Evolutionary conservation across 179 eudicot genomes (phyloP), one percentile per base, ranked within the genome.

Genomic region (Silene noctiflora): DNA sequence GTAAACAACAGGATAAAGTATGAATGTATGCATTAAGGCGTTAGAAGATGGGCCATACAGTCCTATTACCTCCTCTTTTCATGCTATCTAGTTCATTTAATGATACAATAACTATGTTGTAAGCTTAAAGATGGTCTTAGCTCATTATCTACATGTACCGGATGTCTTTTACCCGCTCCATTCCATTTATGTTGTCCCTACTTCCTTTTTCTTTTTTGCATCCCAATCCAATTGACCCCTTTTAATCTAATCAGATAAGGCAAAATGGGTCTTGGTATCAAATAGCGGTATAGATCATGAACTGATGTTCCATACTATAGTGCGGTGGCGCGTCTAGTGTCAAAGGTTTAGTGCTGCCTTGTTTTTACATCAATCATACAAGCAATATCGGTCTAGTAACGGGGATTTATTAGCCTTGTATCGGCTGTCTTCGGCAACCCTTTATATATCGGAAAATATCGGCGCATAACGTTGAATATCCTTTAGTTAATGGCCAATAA

Each of bases 1-100:
- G 77, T 55, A 75, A 72, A n/a, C 19, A 44, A 53, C 58, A 61
- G 20, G 33, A 67, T 67, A 39, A 39, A 35, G 13, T 35, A 35
- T 10, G 53, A 19, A 8, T 67, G 53, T 39, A 33, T 67, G 17
- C 39, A 71, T 17, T 2, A 71, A 71, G 39, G 25, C 19, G 22
- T 25, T 21, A 10, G 17, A 22, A 6, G 16, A 48, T 70, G 7
- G 4, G 16, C 8, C 24, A 13, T 29, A 29, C 44, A 65, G 46
- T 27, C 14, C 21, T 33, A 4, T 7, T 24, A 53, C 58, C 9
- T 3, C 19, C n/a, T 53, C 58, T 53, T 53, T 53, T 9, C 58
- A 13, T 53, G 58, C 58, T 13, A 53, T 53, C 12, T 53, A 53
- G n/a, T 53, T 42, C 46, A 42, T 42, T 17, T 53, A 53, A 53